Base-by-base conservation (phyloP, 208 protist species). In the Trichomonas vaginalis region DNA sequence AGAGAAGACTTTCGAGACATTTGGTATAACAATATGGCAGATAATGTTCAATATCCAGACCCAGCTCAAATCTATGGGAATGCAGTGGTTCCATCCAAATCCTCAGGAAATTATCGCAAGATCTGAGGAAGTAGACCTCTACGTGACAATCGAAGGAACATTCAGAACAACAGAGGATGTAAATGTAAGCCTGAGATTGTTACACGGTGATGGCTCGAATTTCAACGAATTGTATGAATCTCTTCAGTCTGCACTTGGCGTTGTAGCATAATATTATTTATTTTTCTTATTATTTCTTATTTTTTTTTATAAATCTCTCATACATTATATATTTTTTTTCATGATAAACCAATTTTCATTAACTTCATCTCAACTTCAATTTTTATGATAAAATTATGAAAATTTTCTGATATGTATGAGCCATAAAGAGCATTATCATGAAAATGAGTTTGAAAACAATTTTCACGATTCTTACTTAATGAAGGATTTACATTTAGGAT, bases 71-170 rank as follows among this genome's bases (percentile, higher is more conserved):
- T n/a, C 23, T 21, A 14, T 45, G 0, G 39, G 39, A 9, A 32
- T 88, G 23, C 82, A 88, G 48, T 88, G 82, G 82, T 88, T 88
- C 40, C 82, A 88, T 88, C 82, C 82, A 88, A 47, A 88, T 88
- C 82, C 35, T 45, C 35, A 45, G 32, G 17, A n/a, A 88, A 88
- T 88, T 32, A 17, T 45, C 12, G 32, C 9, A 21, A 37, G 82
- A 88, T 47, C 40, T n/a, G 17, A 88, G n/a, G 3, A 45, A 48
- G 32, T 10, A 0, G 17, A 23, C 12, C 14, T 88, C 14, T 88
- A 88, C 40, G 23, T 88, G 9, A 88, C n/a, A 45, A 47, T 88
- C 17, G 40, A 47, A 45, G 82, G 82, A 15, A 88, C 14, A 48
- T 88, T 45, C 48, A 47, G 35, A 17, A 47, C 82, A 14, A 45